Evolutionary conservation across 352 stramenopile genomes (phyloP), one percentile per base, ranked within the genome.

Genomic region (Globisporangium lucens): DNA sequence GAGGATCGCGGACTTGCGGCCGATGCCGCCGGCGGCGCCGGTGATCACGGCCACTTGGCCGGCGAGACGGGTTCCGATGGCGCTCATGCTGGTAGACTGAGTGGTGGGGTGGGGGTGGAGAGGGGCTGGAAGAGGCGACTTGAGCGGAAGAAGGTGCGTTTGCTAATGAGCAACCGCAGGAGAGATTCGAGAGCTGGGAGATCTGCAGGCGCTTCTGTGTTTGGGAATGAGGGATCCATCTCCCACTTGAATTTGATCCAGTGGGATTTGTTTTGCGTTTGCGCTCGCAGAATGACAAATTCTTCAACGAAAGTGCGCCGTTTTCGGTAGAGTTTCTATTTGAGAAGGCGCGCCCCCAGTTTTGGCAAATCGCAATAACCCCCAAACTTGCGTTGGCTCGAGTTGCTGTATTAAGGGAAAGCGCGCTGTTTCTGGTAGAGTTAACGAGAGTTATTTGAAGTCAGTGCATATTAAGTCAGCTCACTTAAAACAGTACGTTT

Each of bases 11-110:
- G 83, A 87, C 67, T 90, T 93, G 73, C 88, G 83, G 53, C 88
- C 88, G 56, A 95, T 94, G 71, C 88, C 88, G 24, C 83, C 86
- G 17, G 77, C 88, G n/a, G 86, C 86, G 61, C 88, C 88, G 22
- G 88, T 95, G 71, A 95, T 87, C 35, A 95, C 82, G 52, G 85
- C 86, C 67, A 95, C 87, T 75, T 91, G 83, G 62, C 83, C 83
- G 1, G 76, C 76, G 22, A 95, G 69, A 63, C 85, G 79, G 67
- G 70, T 82, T 64, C 80, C 80, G 46, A 89, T 66, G 20, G 78
- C 77, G 69, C 73, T 89, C 78, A 87, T 89, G 29, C 0, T 70
- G 56, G 5, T 61, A 33, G 30, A 33, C 30, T 33, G 30, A 46
- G 30, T 57, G 13, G 10, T 20, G 41, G 38, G 49, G 38, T 29